Evolutionary conservation across 192 early-diverging fungal species (phyloP).

Genomic region (Phycomyces nitens): DNA sequence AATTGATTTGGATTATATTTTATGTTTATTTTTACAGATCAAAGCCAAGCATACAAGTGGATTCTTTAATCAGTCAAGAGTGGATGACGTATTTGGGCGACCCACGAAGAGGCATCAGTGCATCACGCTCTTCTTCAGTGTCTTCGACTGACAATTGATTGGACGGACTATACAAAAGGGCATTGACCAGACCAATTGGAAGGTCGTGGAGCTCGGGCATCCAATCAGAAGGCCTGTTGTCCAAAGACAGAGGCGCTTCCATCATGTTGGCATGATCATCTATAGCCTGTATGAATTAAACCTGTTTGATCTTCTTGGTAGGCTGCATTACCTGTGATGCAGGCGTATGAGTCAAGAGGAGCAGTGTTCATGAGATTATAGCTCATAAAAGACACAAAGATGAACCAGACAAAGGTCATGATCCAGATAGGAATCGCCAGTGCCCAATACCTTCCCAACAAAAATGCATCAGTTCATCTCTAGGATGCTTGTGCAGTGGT

Average conservation of each 20-base stretch:
- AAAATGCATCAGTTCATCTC: background rate
- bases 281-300: too few relatives aligned
- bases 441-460: constrained; percentile 68
- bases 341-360: constrained; percentile 65
- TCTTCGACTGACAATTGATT: background rate
- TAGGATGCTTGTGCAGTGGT: background rate
- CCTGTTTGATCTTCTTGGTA: too few relatives aligned
- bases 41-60: too few relatives aligned
- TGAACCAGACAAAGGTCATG: constrained; percentile 69
- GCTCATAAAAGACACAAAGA: constrained; percentile 69
- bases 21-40: too few relatives aligned
- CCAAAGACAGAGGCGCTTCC: constrained; percentile 36
- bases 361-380: constrained; percentile 78
- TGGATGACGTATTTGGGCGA: background rate
- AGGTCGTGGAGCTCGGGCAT: constrained; percentile 63
- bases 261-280: constrained; percentile 54
- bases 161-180: constrained; percentile 52
- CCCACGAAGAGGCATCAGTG: background rate
- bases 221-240: constrained; percentile 46
- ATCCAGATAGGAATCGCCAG: constrained; percentile 78
- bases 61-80: too few relatives aligned
- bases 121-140: constrained; percentile 1
- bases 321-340: constrained; percentile 70
- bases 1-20: too few relatives aligned
- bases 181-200: constrained; percentile 69